Evolutionary conservation across 768 basidiomycete species (phyloP), one percentile per base, ranked within the genome.

Genomic region (Mycena crocata): DNA sequence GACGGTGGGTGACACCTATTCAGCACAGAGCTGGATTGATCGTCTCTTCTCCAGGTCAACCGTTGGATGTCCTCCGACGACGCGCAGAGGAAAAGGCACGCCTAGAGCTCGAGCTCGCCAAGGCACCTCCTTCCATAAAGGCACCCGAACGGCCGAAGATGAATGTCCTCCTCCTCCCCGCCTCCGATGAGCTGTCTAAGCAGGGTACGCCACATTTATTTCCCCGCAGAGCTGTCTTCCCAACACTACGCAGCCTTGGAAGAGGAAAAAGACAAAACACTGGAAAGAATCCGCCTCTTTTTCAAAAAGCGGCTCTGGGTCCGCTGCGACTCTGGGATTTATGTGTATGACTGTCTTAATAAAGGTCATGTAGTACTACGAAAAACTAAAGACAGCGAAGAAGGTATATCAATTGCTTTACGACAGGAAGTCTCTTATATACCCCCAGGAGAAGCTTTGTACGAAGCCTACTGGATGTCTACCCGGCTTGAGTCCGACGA

Each of bases 381-480:
- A 28, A 17, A 30, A 19, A 23, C 21, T n/a, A n/a, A n/a, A n/a
- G 24, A 21, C 2, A 48, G 7, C 35, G n/a, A 34, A 45, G 30
- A 37, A 7, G 19, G 49, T 50, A 26, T 26, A 50, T 31, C 12
- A 13, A 6, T 7, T 34, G 34, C 23, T 21, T 12, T 9, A 9
- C 26, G 23, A 24, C 50, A 9, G 46, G 28, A 14, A 5, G 46
- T 13, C 24, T 51, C 15, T 19, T 31, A 10, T 8, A 10, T n/a
- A 19, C 23, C 44, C 50, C 31, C 17, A 8, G 3, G 31, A 31
- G 5, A 32, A 23, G 34, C 21, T 54, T 5, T 35, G n/a, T 64
- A 42, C 24, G 55, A 56, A 28, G 62, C 56, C 45, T 64, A 32
- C 12, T 64, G 49, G 56, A 45, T 40, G 6, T 23, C 23, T 31